A percentile compares a stretch with the other conserved stretches of the same genome.
Evolutionary conservation across 2,329 filamentous ascomycete species (phyloP).

Genomic region (Coniochaeta ligniaria): DNA sequence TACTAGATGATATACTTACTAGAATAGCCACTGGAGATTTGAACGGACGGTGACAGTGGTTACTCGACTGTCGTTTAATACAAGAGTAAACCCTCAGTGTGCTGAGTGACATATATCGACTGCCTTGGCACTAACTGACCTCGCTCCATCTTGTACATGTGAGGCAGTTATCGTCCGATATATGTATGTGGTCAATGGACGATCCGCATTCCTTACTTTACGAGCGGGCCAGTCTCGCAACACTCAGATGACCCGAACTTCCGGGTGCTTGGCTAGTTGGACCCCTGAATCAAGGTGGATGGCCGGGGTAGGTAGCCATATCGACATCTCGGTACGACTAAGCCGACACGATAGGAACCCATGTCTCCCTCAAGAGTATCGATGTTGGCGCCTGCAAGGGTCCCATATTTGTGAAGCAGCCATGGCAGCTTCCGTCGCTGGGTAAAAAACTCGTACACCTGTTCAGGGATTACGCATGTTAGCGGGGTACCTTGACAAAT

Average conservation of each 20-base stretch:
- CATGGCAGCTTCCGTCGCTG: too few species aligned
- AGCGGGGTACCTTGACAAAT: too few species aligned
- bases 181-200: background rate
- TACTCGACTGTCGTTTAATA: background rate
- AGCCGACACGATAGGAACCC: background rate
- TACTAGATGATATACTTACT: background rate
- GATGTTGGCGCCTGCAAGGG: too few species aligned
- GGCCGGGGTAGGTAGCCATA: background rate
- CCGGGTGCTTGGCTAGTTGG: background rate
- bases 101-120: background rate
- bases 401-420: too few species aligned
- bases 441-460: too few species aligned
- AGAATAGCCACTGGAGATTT: background rate
- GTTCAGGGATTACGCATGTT: too few species aligned
- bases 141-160: background rate
- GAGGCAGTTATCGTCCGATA: background rate
- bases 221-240: background rate
- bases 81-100: background rate
- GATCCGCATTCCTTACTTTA: background rate
- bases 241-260: background rate
- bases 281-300: background rate
- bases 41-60: background rate
- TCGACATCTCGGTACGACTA: too few species aligned
- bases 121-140: background rate
- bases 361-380: too few species aligned